phyloP scores from a whole-genome alignment of 352 stramenopile species.

The Phytophthora agathidicida region DNA sequence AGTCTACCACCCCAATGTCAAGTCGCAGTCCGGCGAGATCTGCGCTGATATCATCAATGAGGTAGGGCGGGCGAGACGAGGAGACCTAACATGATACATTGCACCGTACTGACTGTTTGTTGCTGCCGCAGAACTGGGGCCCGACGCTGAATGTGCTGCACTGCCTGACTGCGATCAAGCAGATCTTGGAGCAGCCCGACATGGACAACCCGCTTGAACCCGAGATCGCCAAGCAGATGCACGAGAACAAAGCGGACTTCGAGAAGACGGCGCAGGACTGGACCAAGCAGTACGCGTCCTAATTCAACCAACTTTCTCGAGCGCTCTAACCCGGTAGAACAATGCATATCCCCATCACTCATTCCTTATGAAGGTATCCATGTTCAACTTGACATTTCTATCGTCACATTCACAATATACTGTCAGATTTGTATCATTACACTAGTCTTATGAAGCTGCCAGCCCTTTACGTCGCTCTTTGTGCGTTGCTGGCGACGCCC shows the following conservation, averaged over 20 bases:
- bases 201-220: constrained; percentile 97
- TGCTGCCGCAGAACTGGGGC: constrained; percentile 88
- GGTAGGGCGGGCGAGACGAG: constrained; percentile 27
- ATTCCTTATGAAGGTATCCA: constrained; percentile 1
- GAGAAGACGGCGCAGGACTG: constrained; percentile 93
- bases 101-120: not conserved
- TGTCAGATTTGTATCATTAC: constrained; percentile 24
- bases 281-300: constrained; percentile 91
- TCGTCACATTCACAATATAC: not conserved
- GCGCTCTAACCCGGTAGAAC: not conserved
- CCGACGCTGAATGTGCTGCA: constrained; percentile 95
- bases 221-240: constrained; percentile 94
- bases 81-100: not conserved
- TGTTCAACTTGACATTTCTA: constrained; percentile 6
- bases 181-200: constrained; percentile 95
- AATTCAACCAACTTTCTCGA: constrained; percentile 19
- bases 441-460: constrained; percentile 6
- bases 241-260: constrained; percentile 94
- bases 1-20: constrained; percentile 98
- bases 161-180: constrained; percentile 93
- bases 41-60: constrained; percentile 95
- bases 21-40: constrained; percentile 96
- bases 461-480: constrained; percentile 8
- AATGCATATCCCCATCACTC: not conserved
- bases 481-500: constrained; percentile 9